phyloP scores from a whole-genome alignment of 306 rosid genomes.

The Rosa multiflora region DNA sequence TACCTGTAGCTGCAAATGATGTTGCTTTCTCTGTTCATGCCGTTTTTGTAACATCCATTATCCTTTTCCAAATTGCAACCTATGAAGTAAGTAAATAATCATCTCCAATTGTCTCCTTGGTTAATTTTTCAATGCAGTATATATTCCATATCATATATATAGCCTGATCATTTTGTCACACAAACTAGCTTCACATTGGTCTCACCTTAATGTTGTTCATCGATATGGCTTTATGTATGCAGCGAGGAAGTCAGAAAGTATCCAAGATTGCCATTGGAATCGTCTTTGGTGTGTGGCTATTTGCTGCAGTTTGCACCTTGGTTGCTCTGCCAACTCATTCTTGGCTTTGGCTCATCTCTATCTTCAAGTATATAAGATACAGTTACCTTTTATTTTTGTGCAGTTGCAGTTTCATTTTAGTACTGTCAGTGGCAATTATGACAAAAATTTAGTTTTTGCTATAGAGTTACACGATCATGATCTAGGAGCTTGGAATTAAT shows the following conservation, averaged over 20 bases:
- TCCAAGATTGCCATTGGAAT: constrained; percentile 57
- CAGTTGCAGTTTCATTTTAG: background rate
- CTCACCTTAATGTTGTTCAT: background rate
- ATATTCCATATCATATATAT: too few species aligned
- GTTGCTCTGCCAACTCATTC: constrained; percentile 57
- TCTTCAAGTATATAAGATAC: constrained; percentile 53
- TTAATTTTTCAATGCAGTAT: too few species aligned
- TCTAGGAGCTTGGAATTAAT: too few species aligned
- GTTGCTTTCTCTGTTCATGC: constrained; percentile 89
- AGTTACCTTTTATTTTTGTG: background rate
- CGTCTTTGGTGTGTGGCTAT: constrained; percentile 53
- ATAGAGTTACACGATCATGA: too few species aligned
- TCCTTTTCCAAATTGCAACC: constrained; percentile 65
- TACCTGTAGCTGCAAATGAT: constrained; percentile 94
- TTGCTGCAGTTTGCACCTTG: constrained; percentile 68
- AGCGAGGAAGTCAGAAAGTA: constrained; percentile 79
- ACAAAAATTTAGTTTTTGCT: background rate
- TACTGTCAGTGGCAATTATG: background rate
- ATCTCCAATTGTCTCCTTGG: background rate
- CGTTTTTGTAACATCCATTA: constrained; percentile 65
- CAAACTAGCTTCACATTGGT: background rate
- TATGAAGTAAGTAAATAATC: constrained; percentile 54
- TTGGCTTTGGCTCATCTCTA: constrained; percentile 85
- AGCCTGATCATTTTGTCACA: background rate
- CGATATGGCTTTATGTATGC: constrained; percentile 4